A percentile compares a stretch with the other conserved stretches of the same genome.
phyloP scores from a whole-genome alignment of 768 basidiomycete species.

The Suillus discolor region DNA sequence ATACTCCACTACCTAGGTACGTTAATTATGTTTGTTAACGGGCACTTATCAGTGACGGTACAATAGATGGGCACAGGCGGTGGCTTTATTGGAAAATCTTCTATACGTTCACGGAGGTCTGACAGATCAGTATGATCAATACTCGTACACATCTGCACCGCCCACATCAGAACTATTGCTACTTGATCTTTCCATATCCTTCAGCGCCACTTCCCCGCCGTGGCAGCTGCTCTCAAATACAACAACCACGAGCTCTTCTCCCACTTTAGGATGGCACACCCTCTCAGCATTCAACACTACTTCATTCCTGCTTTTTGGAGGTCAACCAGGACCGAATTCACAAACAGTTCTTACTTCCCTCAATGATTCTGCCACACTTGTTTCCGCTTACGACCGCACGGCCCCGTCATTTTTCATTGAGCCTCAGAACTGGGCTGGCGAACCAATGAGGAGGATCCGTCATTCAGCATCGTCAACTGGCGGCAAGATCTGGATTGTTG shows the following conservation, averaged over 20 bases:
- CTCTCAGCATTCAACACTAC: constrained; percentile 65
- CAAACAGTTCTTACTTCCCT: constrained; percentile 48
- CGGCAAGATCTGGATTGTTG: constrained; percentile 69
- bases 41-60: constrained; percentile 11
- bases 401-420: constrained; percentile 51
- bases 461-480: constrained; percentile 60
- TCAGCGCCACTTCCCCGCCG: constrained; percentile 62
- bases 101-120: constrained; percentile 83
- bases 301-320: constrained; percentile 70
- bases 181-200: constrained; percentile 64
- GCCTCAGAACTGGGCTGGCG: constrained; percentile 53
- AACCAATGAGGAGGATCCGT: constrained; percentile 78
- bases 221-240: constrained; percentile 59
- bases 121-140: constrained; percentile 68
- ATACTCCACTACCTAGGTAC: constrained; percentile 29
- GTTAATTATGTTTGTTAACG: not conserved
- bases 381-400: constrained; percentile 44
- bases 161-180: constrained; percentile 69
- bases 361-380: constrained; percentile 64
- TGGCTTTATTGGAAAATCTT: constrained; percentile 54
- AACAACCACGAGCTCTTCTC: constrained; percentile 43
- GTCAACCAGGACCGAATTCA: constrained; percentile 66
- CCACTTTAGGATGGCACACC: constrained; percentile 78
- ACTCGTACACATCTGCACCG: constrained; percentile 75
- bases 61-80: constrained; percentile 83